Evolutionary conservation across 495 filamentous ascomycete species (phyloP), one percentile per base, ranked within the genome.

Genomic region (Lasiosphaeria miniovina): DNA sequence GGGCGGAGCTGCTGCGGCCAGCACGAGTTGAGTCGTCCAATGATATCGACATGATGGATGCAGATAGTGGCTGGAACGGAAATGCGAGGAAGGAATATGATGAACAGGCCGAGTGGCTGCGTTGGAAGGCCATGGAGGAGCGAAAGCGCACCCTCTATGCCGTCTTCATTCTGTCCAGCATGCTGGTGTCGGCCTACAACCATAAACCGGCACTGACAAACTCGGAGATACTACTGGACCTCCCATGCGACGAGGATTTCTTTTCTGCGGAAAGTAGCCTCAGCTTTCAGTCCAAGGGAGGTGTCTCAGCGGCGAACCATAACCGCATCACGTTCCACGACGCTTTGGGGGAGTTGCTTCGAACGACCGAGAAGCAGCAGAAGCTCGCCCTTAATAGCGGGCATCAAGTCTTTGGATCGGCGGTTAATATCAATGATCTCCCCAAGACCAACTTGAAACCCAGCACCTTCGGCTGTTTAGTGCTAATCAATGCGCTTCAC

Each of bases 401-500:
- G 46, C 73, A 77, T 54, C 75, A 78, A 54, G 62, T 68, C 6
- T 78, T 83, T 56, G 81, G 81, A 43, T 73, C 76, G 11, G 68
- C 69, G 5, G 55, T 69, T 35, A 74, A 78, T 50, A 40, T 73
- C 15, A 73, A 77, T 51, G 80, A 84, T 41, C 68, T 85, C 3
- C 76, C 83, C 24, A 81, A 82, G 65, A 85, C 80, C 56, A 84
- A 92, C 52, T 76, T 96, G 57, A 87, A 86, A 61, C 92, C 93
- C 3, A 98, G 94, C 73, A 94, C 93, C 6, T 96, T 96, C 66
- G 94, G 94, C 24, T 98, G 94, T 74, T 77, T 97, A 14, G 83
- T 96, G 10, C 78, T 98, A 54, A 98, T 98, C 69, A 95, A 96
- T 71, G 93, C 94, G 1, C 77, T 98, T 33, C 94, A 98, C 73